Conservation (phyloP, 2,329 filamentous ascomycete species). For the Aspergillus niger region DNA sequence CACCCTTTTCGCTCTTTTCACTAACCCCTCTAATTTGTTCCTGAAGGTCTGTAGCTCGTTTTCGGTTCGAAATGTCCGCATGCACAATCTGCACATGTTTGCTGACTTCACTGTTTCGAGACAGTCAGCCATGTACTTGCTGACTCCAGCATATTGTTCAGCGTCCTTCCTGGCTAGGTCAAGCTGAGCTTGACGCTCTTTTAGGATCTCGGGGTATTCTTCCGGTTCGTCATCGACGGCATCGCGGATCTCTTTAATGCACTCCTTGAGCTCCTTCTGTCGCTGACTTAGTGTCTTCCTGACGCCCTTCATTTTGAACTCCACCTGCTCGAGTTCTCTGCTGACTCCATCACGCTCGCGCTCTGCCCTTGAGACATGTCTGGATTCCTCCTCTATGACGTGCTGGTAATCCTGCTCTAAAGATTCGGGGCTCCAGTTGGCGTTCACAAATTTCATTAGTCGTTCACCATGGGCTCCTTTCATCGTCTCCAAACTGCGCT, state of each 20-base stretch:
- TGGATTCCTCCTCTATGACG: constrained; percentile 59
- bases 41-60: constrained; percentile 64
- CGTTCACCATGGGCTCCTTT: constrained; percentile 71
- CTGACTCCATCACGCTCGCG: constrained; percentile 69
- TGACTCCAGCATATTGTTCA: constrained; percentile 66
- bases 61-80: constrained; percentile 64
- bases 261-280: constrained; percentile 62
- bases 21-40: constrained; percentile 63
- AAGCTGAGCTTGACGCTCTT: constrained; percentile 54
- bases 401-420: constrained; percentile 72
- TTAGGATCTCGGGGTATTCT: constrained; percentile 56
- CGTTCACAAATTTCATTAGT: constrained; percentile 65
- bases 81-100: constrained; percentile 76
- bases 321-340: constrained; percentile 74
- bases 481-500: constrained; percentile 76
- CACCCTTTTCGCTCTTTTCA: constrained; percentile 55
- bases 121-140: constrained; percentile 71
- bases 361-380: constrained; percentile 64
- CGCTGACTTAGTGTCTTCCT: constrained; percentile 67
- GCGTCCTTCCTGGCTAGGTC: constrained; percentile 63
- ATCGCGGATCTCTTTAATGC: constrained; percentile 64
- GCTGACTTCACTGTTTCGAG: constrained; percentile 66
- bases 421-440: constrained; percentile 67
- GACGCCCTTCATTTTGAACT: constrained; percentile 68
- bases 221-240: constrained; percentile 55